Evolutionary conservation across 169 alveolate genomes (phyloP).

Genomic region (Cryptosporidium baileyi): DNA sequence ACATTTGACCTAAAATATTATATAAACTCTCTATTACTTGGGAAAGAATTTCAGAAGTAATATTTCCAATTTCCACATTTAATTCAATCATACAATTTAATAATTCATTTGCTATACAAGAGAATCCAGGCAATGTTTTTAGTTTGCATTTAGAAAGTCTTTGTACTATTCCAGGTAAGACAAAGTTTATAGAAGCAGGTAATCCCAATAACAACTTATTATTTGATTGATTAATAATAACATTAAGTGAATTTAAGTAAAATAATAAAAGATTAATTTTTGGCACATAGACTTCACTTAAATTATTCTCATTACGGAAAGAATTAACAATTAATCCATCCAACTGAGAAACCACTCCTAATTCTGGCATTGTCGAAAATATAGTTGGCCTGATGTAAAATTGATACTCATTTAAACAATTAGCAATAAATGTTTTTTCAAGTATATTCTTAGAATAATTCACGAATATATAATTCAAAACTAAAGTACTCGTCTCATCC

Average conservation of each 20-base stretch:
- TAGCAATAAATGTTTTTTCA: not conserved
- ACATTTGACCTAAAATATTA: not conserved
- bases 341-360: conserved; percentile 1
- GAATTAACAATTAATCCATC: not conserved
- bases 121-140: not conserved
- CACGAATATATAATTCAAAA: not conserved
- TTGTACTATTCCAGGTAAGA: not conserved
- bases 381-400: not conserved
- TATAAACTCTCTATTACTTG: not conserved
- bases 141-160: not conserved
- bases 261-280: not conserved
- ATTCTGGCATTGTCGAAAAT: not conserved
- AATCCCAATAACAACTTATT: not conserved
- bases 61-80: not conserved
- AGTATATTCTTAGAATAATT: not conserved
- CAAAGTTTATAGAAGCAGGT: conserved; percentile 27
- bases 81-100: not conserved
- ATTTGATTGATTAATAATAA: not conserved
- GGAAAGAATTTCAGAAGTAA: not conserved
- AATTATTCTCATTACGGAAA: not conserved
- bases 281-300: not conserved
- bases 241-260: not conserved
- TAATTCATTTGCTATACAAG: not conserved
- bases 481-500: not conserved
- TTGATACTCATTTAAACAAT: not conserved